Evolutionary conservation across 169 alveolate species (phyloP).

Genomic region (Plasmodium fragile): DNA sequence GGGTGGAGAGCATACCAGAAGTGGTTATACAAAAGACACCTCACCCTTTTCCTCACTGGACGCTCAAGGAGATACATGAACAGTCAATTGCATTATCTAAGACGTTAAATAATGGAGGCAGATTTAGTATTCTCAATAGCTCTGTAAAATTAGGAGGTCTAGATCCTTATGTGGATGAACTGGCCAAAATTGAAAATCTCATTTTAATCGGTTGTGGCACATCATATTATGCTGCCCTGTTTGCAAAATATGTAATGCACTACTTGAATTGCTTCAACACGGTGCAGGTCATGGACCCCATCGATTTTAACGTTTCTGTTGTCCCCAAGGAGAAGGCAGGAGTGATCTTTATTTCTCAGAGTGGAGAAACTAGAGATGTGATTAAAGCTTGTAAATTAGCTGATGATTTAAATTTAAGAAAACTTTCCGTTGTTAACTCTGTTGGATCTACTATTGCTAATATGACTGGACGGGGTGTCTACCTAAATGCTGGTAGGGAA

Average conservation of each 20-base stretch:
- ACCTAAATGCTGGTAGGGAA: conserved; percentile 97
- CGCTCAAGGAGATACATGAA: conserved; percentile 92
- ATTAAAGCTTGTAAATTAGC: conserved; percentile 88
- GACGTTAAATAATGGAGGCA: conserved; percentile 63
- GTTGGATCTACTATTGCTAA: conserved; percentile 94
- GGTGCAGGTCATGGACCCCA: conserved; percentile 92
- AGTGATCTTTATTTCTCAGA: conserved; percentile 92
- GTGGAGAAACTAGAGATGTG: conserved; percentile 98
- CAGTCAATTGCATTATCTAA: conserved; percentile 84
- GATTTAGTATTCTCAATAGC: conserved; percentile 42
- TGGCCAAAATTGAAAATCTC: conserved; percentile 85
- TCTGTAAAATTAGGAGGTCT: conserved; percentile 76
- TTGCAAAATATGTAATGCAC: conserved; percentile 92
- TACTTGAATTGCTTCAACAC: conserved; percentile 87
- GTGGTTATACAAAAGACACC: conserved; percentile 87
- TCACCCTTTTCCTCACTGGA: conserved; percentile 93
- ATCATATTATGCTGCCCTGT: conserved; percentile 91
- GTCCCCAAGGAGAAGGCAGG: conserved; percentile 88
- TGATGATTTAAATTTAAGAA: conserved; percentile 84
- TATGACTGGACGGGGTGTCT: conserved; percentile 94
- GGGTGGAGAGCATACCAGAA: conserved; percentile 50
- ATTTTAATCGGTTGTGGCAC: conserved; percentile 96
- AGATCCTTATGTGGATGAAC: conserved; percentile 73
- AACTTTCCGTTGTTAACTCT: conserved; percentile 92
- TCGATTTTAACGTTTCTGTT: conserved; percentile 88